phyloP scores from a whole-genome alignment of 495 filamentous ascomycete species.

The Oidiodendron maius region DNA sequence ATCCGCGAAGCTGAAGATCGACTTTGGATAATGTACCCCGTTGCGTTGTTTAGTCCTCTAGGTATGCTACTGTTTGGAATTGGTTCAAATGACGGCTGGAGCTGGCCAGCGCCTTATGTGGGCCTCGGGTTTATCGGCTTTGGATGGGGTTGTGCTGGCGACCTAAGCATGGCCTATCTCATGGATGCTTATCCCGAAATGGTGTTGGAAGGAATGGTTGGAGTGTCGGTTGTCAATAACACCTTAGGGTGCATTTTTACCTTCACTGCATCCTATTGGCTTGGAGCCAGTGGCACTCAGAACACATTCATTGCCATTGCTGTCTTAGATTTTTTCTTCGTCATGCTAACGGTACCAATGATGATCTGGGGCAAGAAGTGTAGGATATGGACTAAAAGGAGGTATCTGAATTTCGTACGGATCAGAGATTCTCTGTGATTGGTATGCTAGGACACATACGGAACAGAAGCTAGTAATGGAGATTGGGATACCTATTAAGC shows the following conservation, averaged over 20 bases:
- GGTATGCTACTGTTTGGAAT: constrained; percentile 33
- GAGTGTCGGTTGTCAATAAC: not conserved
- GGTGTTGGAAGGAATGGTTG: not conserved
- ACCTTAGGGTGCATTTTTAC: not conserved
- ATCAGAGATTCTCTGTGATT: not conserved
- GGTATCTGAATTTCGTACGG: not conserved
- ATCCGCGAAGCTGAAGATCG: constrained; percentile 70
- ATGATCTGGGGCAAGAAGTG: not conserved
- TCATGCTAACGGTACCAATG: not conserved
- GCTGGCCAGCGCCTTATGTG: constrained; percentile 28
- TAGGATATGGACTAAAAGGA: not conserved
- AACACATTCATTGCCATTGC: not conserved
- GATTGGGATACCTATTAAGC: no score
- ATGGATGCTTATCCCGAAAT: constrained; percentile 1
- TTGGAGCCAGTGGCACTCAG: not conserved
- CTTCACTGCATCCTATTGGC: not conserved
- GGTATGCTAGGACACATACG: no score
- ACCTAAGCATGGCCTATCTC: not conserved
- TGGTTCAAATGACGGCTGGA: constrained; percentile 23
- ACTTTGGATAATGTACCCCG: constrained; percentile 37
- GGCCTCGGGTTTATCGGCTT: constrained; percentile 11
- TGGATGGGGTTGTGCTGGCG: not conserved
- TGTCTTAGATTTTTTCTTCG: not conserved
- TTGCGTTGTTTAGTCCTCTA: constrained; percentile 20
- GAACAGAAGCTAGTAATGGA: no score